A percentile compares a stretch with the other conserved stretches of the same genome.
Conservation (phyloP, 1,284 basidiomycete genomes). For the Phellinidium pouzarii region DNA sequence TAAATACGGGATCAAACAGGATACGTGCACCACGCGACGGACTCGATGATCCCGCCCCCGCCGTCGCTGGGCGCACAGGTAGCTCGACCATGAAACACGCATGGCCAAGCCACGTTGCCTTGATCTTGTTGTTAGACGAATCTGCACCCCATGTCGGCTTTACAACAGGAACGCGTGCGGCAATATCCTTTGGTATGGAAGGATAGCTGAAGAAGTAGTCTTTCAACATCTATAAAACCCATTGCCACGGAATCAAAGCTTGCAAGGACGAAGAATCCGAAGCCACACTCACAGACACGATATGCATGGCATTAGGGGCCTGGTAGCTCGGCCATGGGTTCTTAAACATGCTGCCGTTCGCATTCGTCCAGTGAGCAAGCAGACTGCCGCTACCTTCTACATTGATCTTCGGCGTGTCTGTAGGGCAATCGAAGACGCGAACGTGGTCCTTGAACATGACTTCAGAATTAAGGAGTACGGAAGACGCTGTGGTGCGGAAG, state of each 20-base stretch:
- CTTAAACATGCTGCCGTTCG: constrained; percentile 26
- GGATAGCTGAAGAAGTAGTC: constrained; percentile 14
- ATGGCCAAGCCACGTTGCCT: constrained; percentile 70
- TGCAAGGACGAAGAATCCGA: not conserved
- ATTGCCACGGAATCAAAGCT: not conserved
- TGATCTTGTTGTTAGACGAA: constrained; percentile 35
- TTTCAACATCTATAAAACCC: constrained; percentile 8
- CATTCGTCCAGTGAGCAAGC: constrained; percentile 25
- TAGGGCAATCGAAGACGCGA: not conserved
- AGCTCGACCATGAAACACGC: constrained; percentile 69
- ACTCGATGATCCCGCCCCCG: constrained; percentile 18
- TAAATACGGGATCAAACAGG: constrained; percentile 71
- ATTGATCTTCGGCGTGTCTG: not conserved
- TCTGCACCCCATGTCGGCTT: constrained; percentile 34
- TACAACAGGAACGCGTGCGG: constrained; percentile 23
- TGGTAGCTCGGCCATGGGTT: constrained; percentile 40
- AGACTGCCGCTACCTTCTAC: not conserved
- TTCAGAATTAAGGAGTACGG: not conserved
- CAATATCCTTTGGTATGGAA: constrained; percentile 20
- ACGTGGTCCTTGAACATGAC: not conserved
- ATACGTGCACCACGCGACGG: constrained; percentile 49
- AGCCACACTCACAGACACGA: constrained; percentile 18
- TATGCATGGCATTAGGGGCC: constrained; percentile 17
- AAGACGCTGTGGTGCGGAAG: not conserved
- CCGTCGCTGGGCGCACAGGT: constrained; percentile 32